Conservation (phyloP, 108 stramenopile species). For the Pseudonitzschia delicatissima region DNA sequence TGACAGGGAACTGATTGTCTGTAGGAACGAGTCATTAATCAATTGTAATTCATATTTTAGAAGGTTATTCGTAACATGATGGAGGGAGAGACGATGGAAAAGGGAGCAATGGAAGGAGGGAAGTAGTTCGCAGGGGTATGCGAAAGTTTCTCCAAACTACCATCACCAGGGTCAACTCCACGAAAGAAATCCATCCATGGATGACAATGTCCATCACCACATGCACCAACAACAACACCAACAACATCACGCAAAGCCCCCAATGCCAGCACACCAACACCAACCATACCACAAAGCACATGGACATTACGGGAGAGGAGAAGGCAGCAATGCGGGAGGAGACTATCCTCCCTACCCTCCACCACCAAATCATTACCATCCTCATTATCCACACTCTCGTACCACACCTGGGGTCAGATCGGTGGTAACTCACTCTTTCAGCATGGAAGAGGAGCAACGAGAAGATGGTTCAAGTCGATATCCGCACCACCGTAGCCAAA, state of each 20-base stretch:
- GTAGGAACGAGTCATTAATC: too few species aligned
- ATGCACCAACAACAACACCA: slow-evolving; percentile 4
- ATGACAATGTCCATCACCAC: neutral
- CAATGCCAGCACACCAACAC: neutral
- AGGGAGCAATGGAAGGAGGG: neutral
- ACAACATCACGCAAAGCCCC: slow-evolving; percentile 1
- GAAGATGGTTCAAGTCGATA: slow-evolving; percentile 24
- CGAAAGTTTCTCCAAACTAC: neutral
- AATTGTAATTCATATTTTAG: neutral
- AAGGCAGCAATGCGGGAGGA: neutral
- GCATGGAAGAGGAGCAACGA: slow-evolving; percentile 34
- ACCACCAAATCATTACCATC: neutral
- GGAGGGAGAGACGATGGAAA: slow-evolving; percentile 15
- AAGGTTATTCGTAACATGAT: neutral
- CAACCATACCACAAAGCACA: slow-evolving; percentile 3
- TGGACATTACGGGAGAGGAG: neutral
- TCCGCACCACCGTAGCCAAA: neutral
- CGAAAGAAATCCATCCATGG: slow-evolving; percentile 8
- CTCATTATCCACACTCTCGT: slow-evolving; percentile 2
- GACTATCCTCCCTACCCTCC: slow-evolving; percentile 7
- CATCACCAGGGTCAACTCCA: neutral
- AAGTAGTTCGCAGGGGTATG: neutral
- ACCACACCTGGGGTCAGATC: slow-evolving; percentile 21
- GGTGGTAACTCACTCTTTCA: slow-evolving; percentile 41
- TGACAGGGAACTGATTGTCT: too few species aligned